Evolutionary conservation across 495 filamentous ascomycete genomes (phyloP), one percentile per base, ranked within the genome.

Genomic region (Penicillium atrosanguineum): DNA sequence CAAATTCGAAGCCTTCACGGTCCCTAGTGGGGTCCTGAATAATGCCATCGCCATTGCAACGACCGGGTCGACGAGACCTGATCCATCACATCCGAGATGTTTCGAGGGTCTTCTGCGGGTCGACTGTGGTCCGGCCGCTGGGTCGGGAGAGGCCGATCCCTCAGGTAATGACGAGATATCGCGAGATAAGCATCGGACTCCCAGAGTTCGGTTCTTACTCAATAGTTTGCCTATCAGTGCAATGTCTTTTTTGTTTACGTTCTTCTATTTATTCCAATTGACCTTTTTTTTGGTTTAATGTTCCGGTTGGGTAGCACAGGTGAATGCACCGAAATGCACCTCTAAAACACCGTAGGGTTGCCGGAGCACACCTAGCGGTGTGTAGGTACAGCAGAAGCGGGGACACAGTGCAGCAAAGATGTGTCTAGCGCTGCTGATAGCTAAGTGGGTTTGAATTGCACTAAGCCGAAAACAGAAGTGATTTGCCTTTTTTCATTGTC

Each of bases 1-100:
- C 64, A 49, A 71, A 73, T 23, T 45, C 37, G 56, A 73, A 73
- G 14, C 68, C 66, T 39, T 68, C 68, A 4, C 69, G 55, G 39
- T 59, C 51, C 31, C 43, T 50, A 11, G 50, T 41, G 8, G 61
- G 61, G 31, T 57, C 57, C 40, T 59, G 40, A 16, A 63, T 48
- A 43, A 67, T 18, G 8, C 64, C 61, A 45, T 63, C 50, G 31
- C 64, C 61, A 46, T 64, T 67, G 40, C 64, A 67, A 34, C 52
- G 47, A n/a, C 57, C 52, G 63, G 63, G 41, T 64, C 61, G 18
- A 60, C 53, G 28, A 64, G 37, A 6, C 61, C 64, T 16, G 58
- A 55, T 23, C 61, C 61, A 48, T 61, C 61, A 43, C 61, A 63
- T 15, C 45, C 46, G 36, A 57, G 50, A 18, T 28, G 25, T 23